Evolutionary conservation across 176 grass and related monocot species (phyloP).

Genomic region (Zizania latifolia): DNA sequence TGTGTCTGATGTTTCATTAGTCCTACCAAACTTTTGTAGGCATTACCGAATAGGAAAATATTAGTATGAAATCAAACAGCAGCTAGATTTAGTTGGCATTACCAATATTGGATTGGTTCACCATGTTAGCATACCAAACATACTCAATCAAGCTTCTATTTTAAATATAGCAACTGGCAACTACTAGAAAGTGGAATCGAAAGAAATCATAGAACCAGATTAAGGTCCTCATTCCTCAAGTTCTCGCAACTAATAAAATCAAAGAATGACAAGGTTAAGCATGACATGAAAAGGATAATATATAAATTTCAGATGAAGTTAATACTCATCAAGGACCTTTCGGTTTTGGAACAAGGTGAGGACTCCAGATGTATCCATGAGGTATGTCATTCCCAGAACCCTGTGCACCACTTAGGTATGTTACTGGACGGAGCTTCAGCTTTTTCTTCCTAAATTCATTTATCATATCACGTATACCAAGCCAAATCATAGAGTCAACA

Average conservation of each 20-base stretch:
- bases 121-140: neutral
- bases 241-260: neutral
- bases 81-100: neutral
- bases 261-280: conserved; percentile 20
- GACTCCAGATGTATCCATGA: conserved; percentile 97
- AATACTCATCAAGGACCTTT: conserved; percentile 54
- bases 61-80: neutral
- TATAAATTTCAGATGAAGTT: conserved; percentile 20
- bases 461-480: conserved; percentile 97
- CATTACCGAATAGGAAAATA: neutral
- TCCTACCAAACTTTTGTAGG: neutral
- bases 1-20: neutral
- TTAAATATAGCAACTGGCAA: neutral
- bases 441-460: conserved; percentile 98
- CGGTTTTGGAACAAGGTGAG: conserved; percentile 89
- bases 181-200: neutral
- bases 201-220: neutral
- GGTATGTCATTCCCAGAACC: conserved; percentile 73
- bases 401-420: conserved; percentile 80
- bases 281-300: neutral
- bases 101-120: neutral
- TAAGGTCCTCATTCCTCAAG: neutral
- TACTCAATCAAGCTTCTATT: neutral
- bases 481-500: conserved; percentile 98
- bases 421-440: conserved; percentile 87